Evolutionary conservation across 108 stramenopile genomes (phyloP).

Genomic region (Aurantiochytrium sp.): DNA sequence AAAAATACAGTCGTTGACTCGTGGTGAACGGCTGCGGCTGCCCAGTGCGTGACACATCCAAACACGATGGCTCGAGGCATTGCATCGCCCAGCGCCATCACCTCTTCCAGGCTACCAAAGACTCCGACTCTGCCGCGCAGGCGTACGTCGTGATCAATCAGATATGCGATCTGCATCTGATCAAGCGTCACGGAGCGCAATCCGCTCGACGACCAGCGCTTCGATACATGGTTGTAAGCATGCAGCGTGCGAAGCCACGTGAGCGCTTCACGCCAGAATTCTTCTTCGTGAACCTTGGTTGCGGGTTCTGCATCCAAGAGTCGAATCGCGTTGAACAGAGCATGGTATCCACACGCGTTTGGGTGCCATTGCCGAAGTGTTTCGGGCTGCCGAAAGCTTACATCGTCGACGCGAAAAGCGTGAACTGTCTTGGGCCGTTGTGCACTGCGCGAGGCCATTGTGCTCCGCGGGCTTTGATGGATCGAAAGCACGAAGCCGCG

Average conservation of each 20-base stretch:
- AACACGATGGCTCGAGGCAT: background rate
- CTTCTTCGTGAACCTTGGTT: background rate
- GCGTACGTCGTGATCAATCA: background rate
- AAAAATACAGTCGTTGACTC: background rate
- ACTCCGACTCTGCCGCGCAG: background rate
- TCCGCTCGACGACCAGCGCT: background rate
- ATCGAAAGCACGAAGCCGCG: background rate
- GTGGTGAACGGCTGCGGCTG: background rate
- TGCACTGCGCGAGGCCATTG: background rate
- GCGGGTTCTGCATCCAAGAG: background rate
- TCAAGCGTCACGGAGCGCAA: background rate
- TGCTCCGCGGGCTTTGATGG: background rate
- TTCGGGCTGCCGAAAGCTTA: background rate
- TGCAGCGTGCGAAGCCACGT: background rate
- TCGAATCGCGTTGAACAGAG: background rate
- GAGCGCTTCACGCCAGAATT: background rate
- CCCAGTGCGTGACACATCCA: constrained; percentile 2
- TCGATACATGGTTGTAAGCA: background rate
- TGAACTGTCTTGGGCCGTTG: background rate
- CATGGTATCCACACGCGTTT: background rate
- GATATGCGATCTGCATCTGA: background rate
- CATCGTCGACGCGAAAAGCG: background rate
- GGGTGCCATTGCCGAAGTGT: background rate
- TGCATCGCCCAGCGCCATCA: background rate
- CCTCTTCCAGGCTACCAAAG: background rate